Evolutionary conservation across 2,329 filamentous ascomycete genomes (phyloP), one percentile per base, ranked within the genome.

Genomic region (Emmonsiellopsis sp.): DNA sequence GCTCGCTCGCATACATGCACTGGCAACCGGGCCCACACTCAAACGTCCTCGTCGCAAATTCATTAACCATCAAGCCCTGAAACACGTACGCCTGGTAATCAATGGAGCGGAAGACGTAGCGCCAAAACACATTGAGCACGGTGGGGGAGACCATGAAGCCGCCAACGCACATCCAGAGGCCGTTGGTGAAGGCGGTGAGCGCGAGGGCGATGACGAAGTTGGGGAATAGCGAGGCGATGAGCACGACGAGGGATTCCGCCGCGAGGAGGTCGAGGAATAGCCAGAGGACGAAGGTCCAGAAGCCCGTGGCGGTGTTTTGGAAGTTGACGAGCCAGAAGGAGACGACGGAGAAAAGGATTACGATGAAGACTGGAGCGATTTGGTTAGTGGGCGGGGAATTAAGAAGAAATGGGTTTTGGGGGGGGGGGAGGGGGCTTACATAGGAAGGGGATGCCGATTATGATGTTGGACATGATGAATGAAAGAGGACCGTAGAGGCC

Each of bases 11-110:
- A 67, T 85, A 93, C 80, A 88, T 85, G 72, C 89, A 94, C 41
- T 77, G 76, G 61, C 82, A 89, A 0, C 68, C 69, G 0, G 64
- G 56, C 57, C 76, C 70, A 64, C 87, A 92, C 3, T 70, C 66
- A 67, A 87, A 94, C 2, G 73, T 77, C 11, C 87, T 75, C 15
- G 79, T 59, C 1, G 74, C 73, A 66, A 95, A 93, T 71, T 95
- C 87, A 63, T 93, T 94, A 51, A 92, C 83, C 87, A 94, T 93
- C 89, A 95, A 93, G 11, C 87, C 89, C 65, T 92, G 82, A 66
- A 94, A 95, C 3, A 94, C 89, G 62, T 91, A 94, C 42, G 77
- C 75, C 71, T 92, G 88, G 64, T 94, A 94, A 66, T 94, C 87
- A 64, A 91, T 91, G 68, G 91, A 94, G 65, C 91, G 86, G 62